Conservation (phyloP, 2,329 filamentous ascomycete genomes). For the Gyromitra esculenta region DNA sequence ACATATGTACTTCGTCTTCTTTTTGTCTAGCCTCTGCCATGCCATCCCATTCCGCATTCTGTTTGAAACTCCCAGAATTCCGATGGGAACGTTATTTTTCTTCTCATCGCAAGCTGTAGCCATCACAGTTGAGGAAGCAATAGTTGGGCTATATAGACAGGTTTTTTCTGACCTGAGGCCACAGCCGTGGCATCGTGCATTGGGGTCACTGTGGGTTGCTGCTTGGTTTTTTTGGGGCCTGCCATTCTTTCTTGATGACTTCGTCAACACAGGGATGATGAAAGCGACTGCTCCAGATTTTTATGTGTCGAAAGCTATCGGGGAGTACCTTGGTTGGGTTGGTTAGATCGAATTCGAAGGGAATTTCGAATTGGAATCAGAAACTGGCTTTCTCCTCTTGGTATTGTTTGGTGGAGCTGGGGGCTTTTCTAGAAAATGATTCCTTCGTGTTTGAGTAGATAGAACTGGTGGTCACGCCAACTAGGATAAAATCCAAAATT, state of each 20-base stretch:
- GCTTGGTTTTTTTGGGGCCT: conserved; percentile 15
- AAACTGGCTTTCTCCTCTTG: too few relatives aligned
- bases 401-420: not conserved
- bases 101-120: conserved; percentile 9
- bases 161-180: too few relatives aligned
- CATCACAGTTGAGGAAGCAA: not conserved
- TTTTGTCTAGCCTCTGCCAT: conserved; percentile 5
- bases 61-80: not conserved
- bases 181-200: not conserved
- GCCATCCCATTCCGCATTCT: conserved; percentile 3
- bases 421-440: not conserved
- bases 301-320: conserved; percentile 6
- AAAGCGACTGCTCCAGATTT: conserved; percentile 6
- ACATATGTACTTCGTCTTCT: conserved; percentile 12
- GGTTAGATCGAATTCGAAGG: not conserved
- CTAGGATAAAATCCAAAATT: not conserved
- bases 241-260: conserved; percentile 8
- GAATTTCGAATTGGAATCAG: not conserved
- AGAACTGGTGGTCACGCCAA: not conserved
- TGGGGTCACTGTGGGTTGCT: not conserved
- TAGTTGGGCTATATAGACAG: not conserved
- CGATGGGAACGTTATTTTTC: conserved; percentile 1
- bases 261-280: conserved; percentile 11
- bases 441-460: not conserved
- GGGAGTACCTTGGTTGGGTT: conserved; percentile 8